Evolutionary conservation across 75 land plant genomes (phyloP), one percentile per base, ranked within the genome.

Genomic region (Sequoiadendron giganteum): DNA sequence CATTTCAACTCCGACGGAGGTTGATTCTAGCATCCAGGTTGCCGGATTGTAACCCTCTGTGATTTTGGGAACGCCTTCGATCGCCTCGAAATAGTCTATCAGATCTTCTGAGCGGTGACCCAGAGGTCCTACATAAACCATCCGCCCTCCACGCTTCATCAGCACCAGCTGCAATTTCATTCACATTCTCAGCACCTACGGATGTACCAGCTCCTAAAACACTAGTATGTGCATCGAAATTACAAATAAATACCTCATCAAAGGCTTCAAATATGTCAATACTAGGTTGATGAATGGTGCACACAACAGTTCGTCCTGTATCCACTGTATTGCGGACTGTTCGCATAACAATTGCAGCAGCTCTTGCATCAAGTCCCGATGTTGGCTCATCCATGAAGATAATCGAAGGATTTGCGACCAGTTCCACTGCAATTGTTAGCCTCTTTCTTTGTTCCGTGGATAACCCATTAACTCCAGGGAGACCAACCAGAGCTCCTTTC

Each of bases 361-460:
- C 98, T 28, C 98, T 92, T 8, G 98, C 98, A 88, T 96, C 98
- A 2, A 96, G 91, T 1, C 98, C 98, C 38, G 94, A 94, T n/a
- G 97, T 96, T 73, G 97, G 96, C 83, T 96, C 97, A 73, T 96
- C 97, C 97, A 96, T 95, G 90, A 96, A 96, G 55, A 96, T 92
- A 18, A 96, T 96, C 10, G 97, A 96, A 8, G 97, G 97, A 84
- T 95, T 95, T 1, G 97, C 93, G 14, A 95, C 95, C 14, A 95
- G 93, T 87, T 95, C 97, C 0, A 95, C 96, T 19, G 96, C 96
- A 56, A 95, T 90, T 21, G 96, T 96, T 13, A 96, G 89, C 86
- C 96, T 89, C 87, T 96, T 96, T 13, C 97, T 84, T 58, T 96
- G 96, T 85, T 96, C 97, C 34, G 95, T 94, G 68, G 98, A 95